Percentiles rank a stretch among this genome's conserved stretches.
Conservation (phyloP, 2,329 filamentous ascomycete genomes). For the Raffaelea arxii region DNA sequence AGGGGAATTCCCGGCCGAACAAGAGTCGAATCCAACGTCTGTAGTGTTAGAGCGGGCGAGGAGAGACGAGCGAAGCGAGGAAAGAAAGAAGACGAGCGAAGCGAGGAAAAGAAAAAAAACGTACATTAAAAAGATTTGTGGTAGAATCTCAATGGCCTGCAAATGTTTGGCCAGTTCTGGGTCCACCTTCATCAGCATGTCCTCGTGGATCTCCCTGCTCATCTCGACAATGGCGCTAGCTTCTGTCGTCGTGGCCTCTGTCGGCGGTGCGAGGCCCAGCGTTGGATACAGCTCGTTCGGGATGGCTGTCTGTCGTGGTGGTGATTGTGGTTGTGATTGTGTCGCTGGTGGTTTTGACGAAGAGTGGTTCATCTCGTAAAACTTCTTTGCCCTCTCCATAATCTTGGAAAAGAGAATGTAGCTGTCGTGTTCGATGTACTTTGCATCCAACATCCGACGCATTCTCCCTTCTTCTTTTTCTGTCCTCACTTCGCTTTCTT, state of each 20-base stretch:
- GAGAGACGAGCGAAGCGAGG: neutral
- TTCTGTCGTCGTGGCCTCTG: constrained; percentile 22
- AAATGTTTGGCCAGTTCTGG: constrained; percentile 52
- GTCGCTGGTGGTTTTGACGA: neutral
- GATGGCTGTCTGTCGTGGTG: no score
- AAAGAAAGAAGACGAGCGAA: no score
- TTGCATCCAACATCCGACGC: constrained; percentile 62
- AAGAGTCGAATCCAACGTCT: constrained; percentile 90
- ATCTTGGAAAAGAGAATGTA: constrained; percentile 77
- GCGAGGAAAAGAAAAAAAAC: no score
- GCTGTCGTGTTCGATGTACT: constrained; percentile 80
- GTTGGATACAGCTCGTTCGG: neutral
- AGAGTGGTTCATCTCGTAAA: constrained; percentile 44
- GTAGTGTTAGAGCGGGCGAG: neutral
- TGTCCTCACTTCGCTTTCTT: constrained; percentile 46
- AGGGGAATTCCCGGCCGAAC: constrained; percentile 88
- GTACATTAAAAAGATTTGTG: constrained; percentile 92
- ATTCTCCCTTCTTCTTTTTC: no score
- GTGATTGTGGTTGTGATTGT: no score
- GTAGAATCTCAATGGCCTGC: constrained; percentile 76
- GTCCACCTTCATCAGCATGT: constrained; percentile 54
- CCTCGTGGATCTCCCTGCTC: constrained; percentile 79
- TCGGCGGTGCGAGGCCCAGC: neutral
- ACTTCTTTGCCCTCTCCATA: constrained; percentile 79
- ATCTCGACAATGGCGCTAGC: constrained; percentile 67